Base-by-base conservation (phyloP, 192 early-diverging fungal genomes). In the Mortierella antarctica region DNA sequence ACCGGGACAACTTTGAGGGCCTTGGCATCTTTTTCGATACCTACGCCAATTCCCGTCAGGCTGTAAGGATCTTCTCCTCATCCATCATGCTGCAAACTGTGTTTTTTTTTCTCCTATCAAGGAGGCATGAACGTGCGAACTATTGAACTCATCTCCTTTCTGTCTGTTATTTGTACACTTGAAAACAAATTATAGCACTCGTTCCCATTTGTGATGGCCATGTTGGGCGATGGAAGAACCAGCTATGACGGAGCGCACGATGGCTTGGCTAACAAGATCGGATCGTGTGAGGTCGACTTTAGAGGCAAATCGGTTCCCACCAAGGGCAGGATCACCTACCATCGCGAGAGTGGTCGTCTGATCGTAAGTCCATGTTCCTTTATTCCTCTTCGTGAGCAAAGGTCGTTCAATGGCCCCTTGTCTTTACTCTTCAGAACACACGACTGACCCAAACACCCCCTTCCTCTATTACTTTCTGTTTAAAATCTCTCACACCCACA, bases 21-120 rank as follows among this genome's bases (percentile, higher is more conserved):
- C 83, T 99, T 39, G 98, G 97, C 21, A 82, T 99, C 63, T 96
- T 99, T 74, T 98, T 99, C 76, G 98, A 99, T 85, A 98, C 96
- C 9, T 99, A 98, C 74, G 87, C 93, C 52, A 98, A 98, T 78
- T 85, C 91, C 63, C 81, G 91, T 65, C 76, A 83, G 39, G 62
- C 78, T 47, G 87, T 89, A 84, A 77, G 73, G 31, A 31, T 31
- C 31, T 31, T 31, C 31, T 31, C 31, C 31, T 31, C 31, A 31
- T 31, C 31, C 47, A 14, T 17, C 47, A 14, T 17, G 12, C 13
- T 57, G 17, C 44, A 31, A 31, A 31, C 31, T 31, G n/a, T 51
- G 50, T 31, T 2, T 31, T 31, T 31, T 31, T 31, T 31, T 31
- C 31, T 31, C 31, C 31, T 31, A 31, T 31, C 31, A 31, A 31